These are phyloP conservation scores for Saccharomycopsis sp. DNA, from an alignment of 805 yeast genomes.

Conservation along the genomic window DNA sequence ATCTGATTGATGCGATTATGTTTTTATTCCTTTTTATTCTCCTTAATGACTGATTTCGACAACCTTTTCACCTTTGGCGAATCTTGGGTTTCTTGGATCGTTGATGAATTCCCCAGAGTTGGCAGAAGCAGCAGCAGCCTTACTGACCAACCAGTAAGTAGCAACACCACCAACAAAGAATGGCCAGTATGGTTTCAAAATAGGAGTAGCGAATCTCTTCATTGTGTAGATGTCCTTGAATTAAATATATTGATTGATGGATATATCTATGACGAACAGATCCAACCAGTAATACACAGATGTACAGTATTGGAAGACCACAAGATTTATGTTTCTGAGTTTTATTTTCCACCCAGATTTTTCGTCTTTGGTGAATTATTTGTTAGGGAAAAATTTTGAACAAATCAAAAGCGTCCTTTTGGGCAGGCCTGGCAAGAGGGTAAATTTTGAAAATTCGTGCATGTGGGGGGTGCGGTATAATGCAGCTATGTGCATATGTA, in stretches of 20 bases:
- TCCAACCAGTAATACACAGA: background rate
- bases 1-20: background rate
- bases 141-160: conserved; percentile 64
- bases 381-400: background rate
- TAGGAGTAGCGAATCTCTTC: conserved; percentile 40
- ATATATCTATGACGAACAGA: background rate
- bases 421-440: background rate
- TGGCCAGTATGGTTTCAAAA: conserved; percentile 76
- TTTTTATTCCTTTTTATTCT: background rate
- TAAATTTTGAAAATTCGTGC: too few species aligned
- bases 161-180: conserved; percentile 74
- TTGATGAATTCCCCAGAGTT: conserved; percentile 77
- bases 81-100: conserved; percentile 96
- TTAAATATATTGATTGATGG: background rate
- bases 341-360: background rate
- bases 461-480: background rate
- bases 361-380: background rate
- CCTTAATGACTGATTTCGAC: conserved; percentile 29
- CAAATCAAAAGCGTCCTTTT: background rate
- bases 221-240: conserved; percentile 11
- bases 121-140: conserved; percentile 61
- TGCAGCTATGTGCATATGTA: background rate
- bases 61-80: conserved; percentile 50
- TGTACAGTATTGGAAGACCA: background rate
- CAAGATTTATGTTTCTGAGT: background rate